Evolutionary conservation across 2,329 filamentous ascomycete species (phyloP).

Genomic region (Cladorrhinum sp.): DNA sequence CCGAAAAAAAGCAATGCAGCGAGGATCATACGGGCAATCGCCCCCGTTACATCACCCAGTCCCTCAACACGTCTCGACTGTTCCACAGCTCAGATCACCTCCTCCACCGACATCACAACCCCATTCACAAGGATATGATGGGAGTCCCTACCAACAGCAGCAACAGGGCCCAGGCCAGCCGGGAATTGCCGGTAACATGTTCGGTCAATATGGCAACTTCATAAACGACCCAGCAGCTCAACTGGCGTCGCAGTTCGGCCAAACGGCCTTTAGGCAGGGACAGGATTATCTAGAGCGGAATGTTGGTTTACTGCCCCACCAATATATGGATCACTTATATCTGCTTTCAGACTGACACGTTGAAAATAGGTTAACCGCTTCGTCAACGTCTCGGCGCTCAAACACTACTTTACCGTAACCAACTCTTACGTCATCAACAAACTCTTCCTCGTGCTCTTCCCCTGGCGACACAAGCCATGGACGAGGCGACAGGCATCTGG

Average conservation of each 20-base stretch:
- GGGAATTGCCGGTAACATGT: conserved; percentile 48
- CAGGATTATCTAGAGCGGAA: conserved; percentile 96
- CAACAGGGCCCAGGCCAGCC: conserved; percentile 46
- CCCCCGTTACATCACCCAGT: conserved; percentile 95
- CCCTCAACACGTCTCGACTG: conserved; percentile 96
- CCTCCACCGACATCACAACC: conserved; percentile 72
- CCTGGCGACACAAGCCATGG: conserved; percentile 97
- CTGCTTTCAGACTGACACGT: conserved; percentile 27
- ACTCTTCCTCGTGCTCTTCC: conserved; percentile 88
- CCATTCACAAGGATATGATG: conserved; percentile 58
- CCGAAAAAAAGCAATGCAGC: conserved; percentile 70
- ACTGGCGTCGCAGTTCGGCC: conserved; percentile 90
- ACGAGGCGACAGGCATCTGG: conserved; percentile 75
- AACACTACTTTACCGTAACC: conserved; percentile 99
- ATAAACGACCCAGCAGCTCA: conserved; percentile 95
- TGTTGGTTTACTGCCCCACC: conserved; percentile 50
- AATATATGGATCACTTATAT: neutral
- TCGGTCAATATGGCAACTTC: conserved; percentile 81
- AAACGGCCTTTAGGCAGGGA: conserved; percentile 85
- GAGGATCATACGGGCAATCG: conserved; percentile 78
- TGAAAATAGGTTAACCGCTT: conserved; percentile 58
- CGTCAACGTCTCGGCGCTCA: conserved; percentile 87
- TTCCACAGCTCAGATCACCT: conserved; percentile 93
- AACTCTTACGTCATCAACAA: conserved; percentile 96
- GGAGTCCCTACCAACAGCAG: conserved; percentile 72